Evolutionary conservation across 2,329 filamentous ascomycete species (phyloP), one percentile per base, ranked within the genome.

Genomic region (Magnaporthales sp.): DNA sequence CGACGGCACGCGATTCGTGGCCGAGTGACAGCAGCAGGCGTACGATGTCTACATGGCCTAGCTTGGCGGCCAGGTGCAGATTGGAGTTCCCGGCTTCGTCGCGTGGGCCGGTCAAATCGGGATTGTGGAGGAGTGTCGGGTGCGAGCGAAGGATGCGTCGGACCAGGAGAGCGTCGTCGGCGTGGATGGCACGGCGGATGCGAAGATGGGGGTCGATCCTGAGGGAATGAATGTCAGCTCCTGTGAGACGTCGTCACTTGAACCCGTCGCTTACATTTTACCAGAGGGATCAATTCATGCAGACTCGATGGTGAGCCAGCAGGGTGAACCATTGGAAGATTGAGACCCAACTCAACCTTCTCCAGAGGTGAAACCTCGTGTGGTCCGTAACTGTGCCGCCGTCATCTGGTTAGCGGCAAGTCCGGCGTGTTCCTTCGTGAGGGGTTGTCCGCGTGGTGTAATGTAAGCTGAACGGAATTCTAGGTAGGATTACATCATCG

Each of bases 121-220:
- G 91, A 74, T 96, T 96, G 73, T 89, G 89, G 30, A 96, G 81
- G 69, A 90, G 85, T 22, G 79, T 75, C 0, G 90, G 90, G 73
- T 94, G 88, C 68, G 88, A 88, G 70, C 83, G 85, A 70, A 96
- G 82, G 74, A 96, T 93, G 75, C 92, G 90, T 71, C 84, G 80
- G 71, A 93, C 89, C 70, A 96, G 89, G 67, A 87, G 80, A 65
- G 80, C 77, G 76, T 94, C 90, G 76, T 91, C 88, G 73, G 87
- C 84, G 74, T 89, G 84, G 76, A 97, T 94, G 68, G 93, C 92
- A 72, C 92, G 89, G 70, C 92, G 90, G 61, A 96, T 83, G 72
- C 92, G 90, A 75, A 89, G 86, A 67, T 89, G 85, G 67, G 91
- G 85, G 70, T 92, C 89, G 78, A 94, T 92, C 90, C 88, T 92